Evolutionary conservation across 192 early-diverging fungal genomes (phyloP), one percentile per base, ranked within the genome.

Genomic region (Phycomyces nitens): DNA sequence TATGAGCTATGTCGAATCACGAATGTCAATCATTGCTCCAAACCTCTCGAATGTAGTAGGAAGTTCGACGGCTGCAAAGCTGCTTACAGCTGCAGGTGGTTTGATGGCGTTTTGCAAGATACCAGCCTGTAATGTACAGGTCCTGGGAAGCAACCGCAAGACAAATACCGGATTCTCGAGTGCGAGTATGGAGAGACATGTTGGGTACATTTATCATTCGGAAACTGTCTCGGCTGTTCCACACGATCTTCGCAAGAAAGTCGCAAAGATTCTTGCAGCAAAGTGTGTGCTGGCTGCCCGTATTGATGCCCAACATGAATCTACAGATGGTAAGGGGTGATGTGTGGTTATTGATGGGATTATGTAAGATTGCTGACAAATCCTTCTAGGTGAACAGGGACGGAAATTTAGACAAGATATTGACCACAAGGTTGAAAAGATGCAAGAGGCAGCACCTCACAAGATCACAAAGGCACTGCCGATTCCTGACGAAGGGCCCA

Each of bases 21-120:
- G 94, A 20, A 91, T 98, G 89, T 84, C 80, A 0, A 80, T 95
- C 34, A 92, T 99, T 68, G 95, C 97, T 6, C 97, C 97, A 9
- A 99, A 99, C 58, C 69, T 97, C 0, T 92, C 95, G 0, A 82
- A 84, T 0, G 83, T 99, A 12, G 80, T 99, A 5, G 94, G 94
- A 23, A 87, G 86, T 26, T 80, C 88, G 5, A 86, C 88, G 0
- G 94, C 97, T 0, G 97, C 97, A 1, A 91, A 95, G 71, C 64
- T 99, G 22, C 87, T 97, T 59, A 91, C 89, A 20, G 87, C 89
- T 11, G 92, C 93, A 7, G 97, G 97, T 43, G 95, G 97, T 0
- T 62, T 99, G 29, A 89, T 86, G 1, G 84, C 80, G 3, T 75
- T 99, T 38, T 86, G 86, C 59, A 93, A 93, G 70, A 92, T 99